phyloP scores from a whole-genome alignment of 208 protist genomes.

The Leishmania arabica region DNA sequence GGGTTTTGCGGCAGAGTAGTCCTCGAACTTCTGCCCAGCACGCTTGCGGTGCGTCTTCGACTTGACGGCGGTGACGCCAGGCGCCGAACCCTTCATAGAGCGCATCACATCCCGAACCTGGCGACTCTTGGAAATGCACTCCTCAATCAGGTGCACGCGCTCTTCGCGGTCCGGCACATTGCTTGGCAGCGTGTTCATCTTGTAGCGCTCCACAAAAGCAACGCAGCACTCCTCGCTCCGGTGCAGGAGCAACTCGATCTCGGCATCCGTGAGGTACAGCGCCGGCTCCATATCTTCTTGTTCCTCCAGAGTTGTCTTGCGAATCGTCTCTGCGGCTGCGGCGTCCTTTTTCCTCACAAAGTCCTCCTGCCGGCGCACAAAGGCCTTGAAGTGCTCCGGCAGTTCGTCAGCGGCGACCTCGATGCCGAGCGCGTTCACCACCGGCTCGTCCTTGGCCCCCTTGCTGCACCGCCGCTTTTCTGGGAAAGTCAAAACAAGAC shows the following conservation, averaged over 20 bases:
- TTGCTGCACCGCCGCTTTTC: constrained; percentile 13
- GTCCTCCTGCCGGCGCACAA: constrained; percentile 86
- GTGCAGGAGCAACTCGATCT: constrained; percentile 71
- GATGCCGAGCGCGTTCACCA: constrained; percentile 67
- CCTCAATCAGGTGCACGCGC: constrained; percentile 67
- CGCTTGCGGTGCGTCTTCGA: constrained; percentile 76
- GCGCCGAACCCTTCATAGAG: constrained; percentile 80
- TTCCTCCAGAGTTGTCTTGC: constrained; percentile 70
- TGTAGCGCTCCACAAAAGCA: constrained; percentile 60
- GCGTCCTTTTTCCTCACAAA: constrained; percentile 84
- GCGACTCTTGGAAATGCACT: constrained; percentile 79
- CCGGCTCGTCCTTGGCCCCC: constrained; percentile 27
- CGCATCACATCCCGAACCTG: constrained; percentile 82
- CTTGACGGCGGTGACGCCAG: constrained; percentile 72
- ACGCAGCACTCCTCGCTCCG: constrained; percentile 69
- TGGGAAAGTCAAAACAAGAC: constrained; percentile 68
- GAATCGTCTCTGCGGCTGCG: constrained; percentile 35
- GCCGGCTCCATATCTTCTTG: constrained; percentile 80
- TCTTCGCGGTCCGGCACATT: constrained; percentile 77
- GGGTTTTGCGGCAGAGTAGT: constrained; percentile 87
- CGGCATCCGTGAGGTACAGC: constrained; percentile 73
- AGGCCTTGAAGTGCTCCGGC: constrained; percentile 75
- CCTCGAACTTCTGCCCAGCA: constrained; percentile 84
- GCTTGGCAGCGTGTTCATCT: constrained; percentile 62
- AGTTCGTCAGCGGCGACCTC: constrained; percentile 72